Evolutionary conservation across 2,329 filamentous ascomycete genomes (phyloP).

Genomic region (Aureobasidium melanogenum): DNA sequence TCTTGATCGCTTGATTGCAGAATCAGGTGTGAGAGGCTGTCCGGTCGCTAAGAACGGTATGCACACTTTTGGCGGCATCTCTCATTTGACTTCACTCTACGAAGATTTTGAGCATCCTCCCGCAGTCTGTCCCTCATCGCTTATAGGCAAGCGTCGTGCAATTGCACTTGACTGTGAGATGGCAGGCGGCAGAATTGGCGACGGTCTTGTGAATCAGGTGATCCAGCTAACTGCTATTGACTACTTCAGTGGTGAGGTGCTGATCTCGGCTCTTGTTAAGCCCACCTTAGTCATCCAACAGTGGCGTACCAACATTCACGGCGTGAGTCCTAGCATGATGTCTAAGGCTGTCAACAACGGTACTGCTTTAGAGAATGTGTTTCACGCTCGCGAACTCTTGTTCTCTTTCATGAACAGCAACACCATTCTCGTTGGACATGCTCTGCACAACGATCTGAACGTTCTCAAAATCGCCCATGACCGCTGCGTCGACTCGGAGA

Average conservation of each 20-base stretch:
- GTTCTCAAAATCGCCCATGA: neutral
- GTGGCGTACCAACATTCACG: conserved; percentile 2
- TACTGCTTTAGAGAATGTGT: neutral
- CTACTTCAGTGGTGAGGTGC: neutral
- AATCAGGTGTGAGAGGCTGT: neutral
- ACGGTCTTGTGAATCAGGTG: neutral
- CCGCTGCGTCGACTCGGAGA: neutral
- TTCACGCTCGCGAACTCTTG: neutral
- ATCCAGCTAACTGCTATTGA: conserved; percentile 3
- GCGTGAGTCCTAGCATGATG: neutral
- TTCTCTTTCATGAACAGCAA: neutral
- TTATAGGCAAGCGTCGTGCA: neutral
- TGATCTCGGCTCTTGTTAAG: neutral
- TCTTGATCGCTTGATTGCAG: neutral
- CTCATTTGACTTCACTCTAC: neutral
- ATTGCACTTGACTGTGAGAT: conserved; percentile 2
- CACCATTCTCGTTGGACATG: conserved; percentile 5
- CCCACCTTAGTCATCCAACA: neutral
- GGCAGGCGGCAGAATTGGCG: neutral
- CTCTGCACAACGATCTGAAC: conserved; percentile 2
- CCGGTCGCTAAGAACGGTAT: neutral
- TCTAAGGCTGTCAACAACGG: neutral
- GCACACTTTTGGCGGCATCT: neutral
- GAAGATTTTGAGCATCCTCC: neutral
- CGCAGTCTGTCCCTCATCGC: neutral